Conservation (phyloP, 306 rosid genomes). For the Lathyrus sativus region DNA sequence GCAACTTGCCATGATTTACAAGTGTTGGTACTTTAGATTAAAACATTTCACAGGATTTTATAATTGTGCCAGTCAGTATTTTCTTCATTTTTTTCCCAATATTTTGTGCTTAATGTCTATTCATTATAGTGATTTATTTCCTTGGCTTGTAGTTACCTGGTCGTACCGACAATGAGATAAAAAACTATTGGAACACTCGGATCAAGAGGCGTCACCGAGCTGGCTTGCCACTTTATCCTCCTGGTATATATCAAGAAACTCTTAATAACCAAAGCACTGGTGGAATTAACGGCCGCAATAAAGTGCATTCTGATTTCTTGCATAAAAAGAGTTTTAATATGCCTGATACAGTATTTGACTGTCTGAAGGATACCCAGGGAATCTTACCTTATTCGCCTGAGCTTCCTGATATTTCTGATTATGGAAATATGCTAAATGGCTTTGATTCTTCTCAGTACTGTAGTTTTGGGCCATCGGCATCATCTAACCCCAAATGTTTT, state of each 20-base stretch:
- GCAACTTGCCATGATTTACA: slow-evolving; percentile 7
- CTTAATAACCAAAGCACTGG: slow-evolving; percentile 53
- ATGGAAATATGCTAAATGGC: slow-evolving; percentile 57
- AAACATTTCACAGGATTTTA: slow-evolving; percentile 17
- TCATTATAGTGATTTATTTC: slow-evolving; percentile 30
- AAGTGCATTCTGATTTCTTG: slow-evolving; percentile 51
- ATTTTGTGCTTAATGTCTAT: slow-evolving; percentile 19
- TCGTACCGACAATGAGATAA: slow-evolving; percentile 98
- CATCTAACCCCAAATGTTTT: slow-evolving; percentile 64
- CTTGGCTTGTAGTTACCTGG: slow-evolving; percentile 80
- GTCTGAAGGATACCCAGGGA: slow-evolving; percentile 57
- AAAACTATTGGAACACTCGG: slow-evolving; percentile 99
- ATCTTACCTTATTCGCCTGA: slow-evolving; percentile 57
- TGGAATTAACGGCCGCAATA: slow-evolving; percentile 50
- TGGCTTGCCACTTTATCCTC: slow-evolving; percentile 91
- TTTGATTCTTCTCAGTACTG: slow-evolving; percentile 67
- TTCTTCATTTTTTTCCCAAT: slow-evolving; percentile 27
- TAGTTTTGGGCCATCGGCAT: slow-evolving; percentile 49
- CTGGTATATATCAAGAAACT: slow-evolving; percentile 65
- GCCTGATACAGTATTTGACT: slow-evolving; percentile 63
- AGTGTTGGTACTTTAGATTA: slow-evolving; percentile 7
- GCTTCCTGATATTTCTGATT: slow-evolving; percentile 53
- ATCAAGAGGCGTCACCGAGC: slow-evolving; percentile 88
- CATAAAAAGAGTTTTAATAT: slow-evolving; percentile 55
- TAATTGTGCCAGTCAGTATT: slow-evolving; percentile 16